Evolutionary conservation across 1,284 basidiomycete genomes (phyloP), one percentile per base, ranked within the genome.

Genomic region (Boletus smithii): DNA sequence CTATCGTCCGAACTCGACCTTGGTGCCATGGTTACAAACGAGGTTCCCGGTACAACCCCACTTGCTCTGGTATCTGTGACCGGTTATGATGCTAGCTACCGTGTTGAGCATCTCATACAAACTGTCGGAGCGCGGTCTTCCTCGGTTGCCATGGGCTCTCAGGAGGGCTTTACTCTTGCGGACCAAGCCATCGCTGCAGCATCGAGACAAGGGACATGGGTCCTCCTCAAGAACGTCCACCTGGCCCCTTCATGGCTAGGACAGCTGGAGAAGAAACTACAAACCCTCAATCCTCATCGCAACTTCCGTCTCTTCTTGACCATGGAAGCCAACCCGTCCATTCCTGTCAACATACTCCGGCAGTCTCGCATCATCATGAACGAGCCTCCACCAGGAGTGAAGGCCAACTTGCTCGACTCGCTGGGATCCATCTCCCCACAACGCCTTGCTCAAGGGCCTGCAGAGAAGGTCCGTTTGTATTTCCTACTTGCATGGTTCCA

Each of bases 401-500:
- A 94, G 59, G 95, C 95, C 41, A 97, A 95, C 65, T 74, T 98
- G 8, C 76, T 95, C 33, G 94, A 97, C 66, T 94, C 91, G 2
- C 73, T 97, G n/a, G 79, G 84, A 34, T 80, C 79, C 52, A 90
- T 97, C 34, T 66, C 87, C 1, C 71, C 81, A 1, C 66, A 78
- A n/a, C 83, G 89, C 34, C 74, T 85, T 35, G 75, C 76, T 18
- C 85, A 80, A 68, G 95, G 94, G 5, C 95, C 95, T 4, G 85
- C 84, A 7, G 95, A 98, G 70, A 95, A 95, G 67, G 76, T 85
- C 14, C 83, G 94, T 5, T 67, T 97, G 22, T 95, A 95, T 69
- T 95, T 95, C 83, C 73, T 97, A 31, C 80, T 97, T n/a, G 91
- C 94, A 3, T 98, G 94, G 94, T 95, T 97, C 83, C 95, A 98